phyloP scores from a whole-genome alignment of 164 flowering plant genomes.

The Brasenia schreberi region DNA sequence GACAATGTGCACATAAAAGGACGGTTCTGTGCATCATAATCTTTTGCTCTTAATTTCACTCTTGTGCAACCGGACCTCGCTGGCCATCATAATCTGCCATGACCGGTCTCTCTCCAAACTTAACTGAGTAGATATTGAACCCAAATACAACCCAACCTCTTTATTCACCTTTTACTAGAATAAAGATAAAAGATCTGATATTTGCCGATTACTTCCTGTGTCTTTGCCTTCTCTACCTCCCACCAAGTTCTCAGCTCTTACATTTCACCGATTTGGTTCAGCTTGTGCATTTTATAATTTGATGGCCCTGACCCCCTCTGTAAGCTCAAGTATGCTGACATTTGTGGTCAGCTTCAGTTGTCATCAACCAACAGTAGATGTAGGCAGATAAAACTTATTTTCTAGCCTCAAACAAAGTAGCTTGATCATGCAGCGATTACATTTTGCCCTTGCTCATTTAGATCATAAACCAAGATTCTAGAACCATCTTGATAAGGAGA shows the following conservation, averaged over 20 bases:
- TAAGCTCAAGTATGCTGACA: background rate
- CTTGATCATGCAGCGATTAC: too few species aligned
- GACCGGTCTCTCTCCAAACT: background rate
- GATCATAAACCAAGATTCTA: too few species aligned
- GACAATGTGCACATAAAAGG: too few species aligned
- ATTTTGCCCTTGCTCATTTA: too few species aligned
- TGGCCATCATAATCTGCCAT: background rate
- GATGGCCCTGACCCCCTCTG: background rate
- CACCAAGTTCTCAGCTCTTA: background rate
- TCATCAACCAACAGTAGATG: background rate
- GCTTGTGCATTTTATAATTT: background rate
- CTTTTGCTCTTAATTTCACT: too few species aligned
- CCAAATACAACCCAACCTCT: background rate
- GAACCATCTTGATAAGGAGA: too few species aligned
- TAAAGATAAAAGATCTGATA: too few species aligned
- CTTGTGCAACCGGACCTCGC: too few species aligned
- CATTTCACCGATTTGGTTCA: background rate
- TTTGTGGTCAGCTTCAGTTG: background rate
- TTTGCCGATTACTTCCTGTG: background rate
- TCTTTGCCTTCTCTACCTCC: background rate
- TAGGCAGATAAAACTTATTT: background rate
- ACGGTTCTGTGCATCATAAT: too few species aligned
- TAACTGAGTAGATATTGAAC: background rate
- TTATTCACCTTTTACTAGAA: background rate
- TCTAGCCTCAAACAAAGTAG: background rate